A percentile compares a stretch with the other conserved stretches of the same genome.
These are phyloP conservation scores for Plectosphaerella sp. DNA, from an alignment of 2,329 filamentous ascomycete species.

Conservation along the genomic window DNA sequence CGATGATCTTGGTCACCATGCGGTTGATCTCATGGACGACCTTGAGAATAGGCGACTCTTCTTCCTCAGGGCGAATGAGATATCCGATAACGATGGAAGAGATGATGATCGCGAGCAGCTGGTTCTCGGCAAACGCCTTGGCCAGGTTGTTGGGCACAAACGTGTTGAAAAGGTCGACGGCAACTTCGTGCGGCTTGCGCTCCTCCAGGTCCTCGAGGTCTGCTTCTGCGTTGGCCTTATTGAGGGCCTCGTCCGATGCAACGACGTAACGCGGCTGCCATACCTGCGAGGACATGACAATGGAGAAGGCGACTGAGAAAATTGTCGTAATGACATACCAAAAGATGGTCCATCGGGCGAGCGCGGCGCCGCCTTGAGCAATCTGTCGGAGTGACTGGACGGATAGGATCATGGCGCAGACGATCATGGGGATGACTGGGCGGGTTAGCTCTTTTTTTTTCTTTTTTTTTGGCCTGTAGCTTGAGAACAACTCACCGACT, in stretches of 20 bases:
- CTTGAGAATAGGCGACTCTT: constrained; percentile 30
- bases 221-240: constrained; percentile 9
- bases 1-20: constrained; percentile 41
- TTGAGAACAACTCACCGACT: constrained; percentile 31
- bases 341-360: constrained; percentile 44
- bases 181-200: constrained; percentile 33
- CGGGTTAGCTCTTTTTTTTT: constrained; percentile 10
- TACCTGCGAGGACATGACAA: constrained; percentile 39
- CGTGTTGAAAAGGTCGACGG: constrained; percentile 43
- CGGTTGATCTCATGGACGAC: constrained; percentile 41
- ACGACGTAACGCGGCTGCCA: constrained; percentile 40
- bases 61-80: constrained; percentile 31
- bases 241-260: constrained; percentile 26
- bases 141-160: constrained; percentile 46
- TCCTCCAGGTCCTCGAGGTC: constrained; percentile 4
- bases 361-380: constrained; percentile 33
- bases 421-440: constrained; percentile 43
- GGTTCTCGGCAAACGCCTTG: constrained; percentile 37
- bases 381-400: constrained; percentile 43
- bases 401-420: constrained; percentile 47
- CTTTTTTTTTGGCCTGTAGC: constrained; percentile 9
- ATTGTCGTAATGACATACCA: constrained; percentile 47
- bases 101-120: constrained; percentile 42
- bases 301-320: constrained; percentile 41
- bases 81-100: constrained; percentile 41